A percentile compares a stretch with the other conserved stretches of the same genome.
These are phyloP conservation scores for Taxawa tesnikishii DNA, from an alignment of 2,329 filamentous ascomycete species.

Conservation along the genomic window DNA sequence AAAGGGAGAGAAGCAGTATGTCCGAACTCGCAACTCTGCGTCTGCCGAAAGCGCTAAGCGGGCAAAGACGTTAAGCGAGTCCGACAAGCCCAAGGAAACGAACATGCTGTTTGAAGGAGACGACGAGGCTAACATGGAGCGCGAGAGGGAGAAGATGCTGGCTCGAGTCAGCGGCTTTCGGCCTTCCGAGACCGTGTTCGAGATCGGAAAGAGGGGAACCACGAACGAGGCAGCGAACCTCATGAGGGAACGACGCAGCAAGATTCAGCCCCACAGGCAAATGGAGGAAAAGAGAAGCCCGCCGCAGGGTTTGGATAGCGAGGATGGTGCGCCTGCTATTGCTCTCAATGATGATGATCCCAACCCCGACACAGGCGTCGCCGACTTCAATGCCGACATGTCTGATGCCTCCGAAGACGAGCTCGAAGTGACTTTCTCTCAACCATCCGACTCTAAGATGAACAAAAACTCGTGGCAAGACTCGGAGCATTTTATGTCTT, in stretches of 20 bases:
- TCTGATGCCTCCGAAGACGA: constrained; percentile 39
- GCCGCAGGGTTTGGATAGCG: constrained; percentile 20
- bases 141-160: constrained; percentile 73
- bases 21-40: constrained; percentile 79
- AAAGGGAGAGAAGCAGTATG: constrained; percentile 89
- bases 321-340: constrained; percentile 22
- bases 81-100: constrained; percentile 58
- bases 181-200: constrained; percentile 91
- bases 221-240: constrained; percentile 57
- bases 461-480: constrained; percentile 52
- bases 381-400: constrained; percentile 25
- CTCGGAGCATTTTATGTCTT: constrained; percentile 90
- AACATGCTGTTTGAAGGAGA: constrained; percentile 62
- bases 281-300: constrained; percentile 9
- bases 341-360: constrained; percentile 30
- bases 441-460: constrained; percentile 14
- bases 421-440: constrained; percentile 39
- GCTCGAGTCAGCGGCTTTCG: constrained; percentile 79
- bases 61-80: constrained; percentile 62
- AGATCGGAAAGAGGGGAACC: constrained; percentile 66
- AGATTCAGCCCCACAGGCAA: constrained; percentile 37
- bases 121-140: constrained; percentile 52
- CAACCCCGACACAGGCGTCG: constrained; percentile 18
- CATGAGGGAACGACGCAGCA: constrained; percentile 60
- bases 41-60: constrained; percentile 84